phyloP scores from a whole-genome alignment of 78 protist species.

The Dictyostelium discoideum region dicty_2.7 NC_007091.3:161501-162000 shows the following conservation, averaged over 20 bases:
- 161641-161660: too few relatives aligned
- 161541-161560: slow-evolving; percentile 49
- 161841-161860: slow-evolving; percentile 64
- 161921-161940: slow-evolving; percentile 52
- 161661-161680: too few relatives aligned
- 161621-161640: background rate
- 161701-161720: slow-evolving; percentile 54
- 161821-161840: slow-evolving; percentile 69
- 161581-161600: background rate
- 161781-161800: background rate
- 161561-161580: slow-evolving; percentile 47
- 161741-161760: slow-evolving; percentile 70
- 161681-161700: slow-evolving; percentile 63
- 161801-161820: slow-evolving; percentile 26
- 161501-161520: slow-evolving; percentile 54
- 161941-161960: slow-evolving; percentile 49
- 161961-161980: slow-evolving; percentile 72
- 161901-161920: slow-evolving; percentile 75
- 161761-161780: slow-evolving; percentile 65
- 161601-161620: background rate
- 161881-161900: slow-evolving; percentile 57
- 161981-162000: slow-evolving; percentile 64
- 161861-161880: slow-evolving; percentile 51
- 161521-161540: slow-evolving; percentile 50
- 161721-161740: slow-evolving; percentile 39